Base-by-base conservation (phyloP, 2,329 filamentous ascomycete species). In the Alternaria gansuensis region DNA sequence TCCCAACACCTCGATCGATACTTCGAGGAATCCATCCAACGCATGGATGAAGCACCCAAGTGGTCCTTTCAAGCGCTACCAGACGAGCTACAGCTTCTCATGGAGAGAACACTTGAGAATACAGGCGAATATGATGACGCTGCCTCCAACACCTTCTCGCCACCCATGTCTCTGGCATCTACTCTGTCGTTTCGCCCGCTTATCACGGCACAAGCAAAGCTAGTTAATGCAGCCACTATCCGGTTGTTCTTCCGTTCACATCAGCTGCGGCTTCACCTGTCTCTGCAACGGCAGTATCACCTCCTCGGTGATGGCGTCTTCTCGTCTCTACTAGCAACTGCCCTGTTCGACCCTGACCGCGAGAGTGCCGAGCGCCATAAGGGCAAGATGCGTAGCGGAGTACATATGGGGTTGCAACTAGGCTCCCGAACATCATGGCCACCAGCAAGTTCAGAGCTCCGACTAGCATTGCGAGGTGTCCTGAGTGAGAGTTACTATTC, bases 401-500 rank as follows among this genome's bases (percentile, higher is more conserved):
- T 57, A 81, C 86, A 48, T 13, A 94, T 96, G 83, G 94, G 95
- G 1, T 82, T 98, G 39, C 89, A 93, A 39, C 82, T 98, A 0
- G 90, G 90, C n/a, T 87, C 86, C 2, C 86, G 92, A 68, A 88
- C 91, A 54, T 91, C 84, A 31, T 98, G 95, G 95, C 95, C 95
- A 26, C 95, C 95, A 4, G 93, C 93, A 24, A 96, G 91, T 75
- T 97, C 93, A 0, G 95, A 98, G 75, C 80, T 99, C n/a, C 87
- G 93, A 9, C 83, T 98, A 5, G 92, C 92, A 0, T 82, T 99
- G 17, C 96, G 93, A 85, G 93, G 92, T 0, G 85, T 98, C 0
- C 80, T 98, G 6, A 84, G 85, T 2, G 93, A 97, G 64, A 91
- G 87, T 63, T 92, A 92, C 66, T 77, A 79, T 45, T 76, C 77